These are phyloP conservation scores for Cudoniella acicularis DNA, from an alignment of 495 filamentous ascomycete species.

Conservation along the genomic window DNA sequence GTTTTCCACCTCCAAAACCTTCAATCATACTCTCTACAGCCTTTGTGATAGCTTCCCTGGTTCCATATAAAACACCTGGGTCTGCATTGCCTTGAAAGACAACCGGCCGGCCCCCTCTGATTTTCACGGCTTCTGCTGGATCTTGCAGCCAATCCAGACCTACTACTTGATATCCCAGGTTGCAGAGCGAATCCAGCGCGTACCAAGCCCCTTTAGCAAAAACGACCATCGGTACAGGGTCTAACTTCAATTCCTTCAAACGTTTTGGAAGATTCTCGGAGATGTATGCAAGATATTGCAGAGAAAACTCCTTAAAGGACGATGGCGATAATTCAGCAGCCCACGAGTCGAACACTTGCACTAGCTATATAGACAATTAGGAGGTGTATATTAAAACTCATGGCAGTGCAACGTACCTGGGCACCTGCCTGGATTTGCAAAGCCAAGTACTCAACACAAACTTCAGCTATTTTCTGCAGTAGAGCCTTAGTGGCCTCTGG, in stretches of 20 bases:
- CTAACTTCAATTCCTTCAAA: conserved; percentile 66
- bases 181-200: conserved; percentile 80
- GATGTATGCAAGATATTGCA: conserved; percentile 84
- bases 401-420: conserved; percentile 44
- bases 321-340: conserved; percentile 86
- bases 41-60: conserved; percentile 69
- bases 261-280: conserved; percentile 68
- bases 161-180: conserved; percentile 87
- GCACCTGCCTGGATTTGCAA: conserved; percentile 89
- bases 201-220: conserved; percentile 99
- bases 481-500: conserved; percentile 73
- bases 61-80: conserved; percentile 88
- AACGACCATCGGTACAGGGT: conserved; percentile 93
- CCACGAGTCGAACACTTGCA: conserved; percentile 99
- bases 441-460: conserved; percentile 92
- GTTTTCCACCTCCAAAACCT: conserved; percentile 84
- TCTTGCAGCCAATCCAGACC: conserved; percentile 95
- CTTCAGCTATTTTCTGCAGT: conserved; percentile 83
- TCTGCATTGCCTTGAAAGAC: conserved; percentile 94
- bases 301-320: conserved; percentile 76
- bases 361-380: conserved; percentile 46
- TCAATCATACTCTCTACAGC: conserved; percentile 79
- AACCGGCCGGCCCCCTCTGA: conserved; percentile 66
- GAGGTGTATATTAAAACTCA: background rate
- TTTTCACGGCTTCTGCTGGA: conserved; percentile 73